Evolutionary conservation across 768 basidiomycete species (phyloP).

Genomic region (Auricularia sp.): DNA sequence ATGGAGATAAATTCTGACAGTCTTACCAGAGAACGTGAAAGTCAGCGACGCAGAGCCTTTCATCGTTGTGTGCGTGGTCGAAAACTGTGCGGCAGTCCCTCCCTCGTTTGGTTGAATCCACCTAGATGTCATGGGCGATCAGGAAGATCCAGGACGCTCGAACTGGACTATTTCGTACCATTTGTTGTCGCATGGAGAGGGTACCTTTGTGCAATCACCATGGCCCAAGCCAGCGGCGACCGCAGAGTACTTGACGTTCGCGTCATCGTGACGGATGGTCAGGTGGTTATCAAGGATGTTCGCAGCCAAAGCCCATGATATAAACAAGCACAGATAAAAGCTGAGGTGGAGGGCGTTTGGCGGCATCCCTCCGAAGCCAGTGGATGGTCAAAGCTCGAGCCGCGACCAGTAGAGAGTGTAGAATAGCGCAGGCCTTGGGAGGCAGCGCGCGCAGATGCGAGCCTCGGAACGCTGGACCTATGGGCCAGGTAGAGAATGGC

Average conservation of each 20-base stretch:
- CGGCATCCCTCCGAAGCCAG: neutral
- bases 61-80: neutral
- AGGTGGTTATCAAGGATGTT: neutral
- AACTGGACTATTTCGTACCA: neutral
- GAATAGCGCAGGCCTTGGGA: neutral
- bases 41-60: neutral
- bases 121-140: neutral
- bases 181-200: neutral
- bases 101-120: neutral
- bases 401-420: neutral
- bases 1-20: no score
- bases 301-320: neutral
- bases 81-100: neutral
- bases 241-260: neutral
- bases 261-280: neutral
- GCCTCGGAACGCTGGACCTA: neutral
- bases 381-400: neutral
- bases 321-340: neutral
- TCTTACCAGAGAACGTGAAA: neutral
- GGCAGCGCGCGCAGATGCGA: neutral
- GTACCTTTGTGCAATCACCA: neutral
- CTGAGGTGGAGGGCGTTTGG: neutral
- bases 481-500: neutral
- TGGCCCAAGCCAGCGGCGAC: neutral
- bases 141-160: neutral